Percentiles rank a stretch among this genome's conserved stretches.
phyloP scores from a whole-genome alignment of 805 yeast species.

The Babjeviella inositovora region DNA sequence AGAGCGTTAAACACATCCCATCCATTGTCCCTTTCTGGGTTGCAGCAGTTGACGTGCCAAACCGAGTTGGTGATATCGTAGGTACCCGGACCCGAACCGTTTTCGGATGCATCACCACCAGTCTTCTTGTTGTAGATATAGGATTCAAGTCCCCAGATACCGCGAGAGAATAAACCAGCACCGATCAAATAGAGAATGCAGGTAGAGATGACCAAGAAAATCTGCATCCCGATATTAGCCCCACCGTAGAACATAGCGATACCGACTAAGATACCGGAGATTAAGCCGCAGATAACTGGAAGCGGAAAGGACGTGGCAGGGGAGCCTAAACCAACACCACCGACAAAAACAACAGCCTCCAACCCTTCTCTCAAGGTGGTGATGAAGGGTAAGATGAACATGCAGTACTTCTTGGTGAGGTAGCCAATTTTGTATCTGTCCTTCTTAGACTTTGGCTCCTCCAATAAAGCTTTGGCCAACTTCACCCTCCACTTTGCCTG shows the following conservation, averaged over 20 bases:
- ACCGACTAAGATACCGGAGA: constrained; percentile 70
- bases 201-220: constrained; percentile 78
- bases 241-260: constrained; percentile 66
- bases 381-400: constrained; percentile 81
- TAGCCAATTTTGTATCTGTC: constrained; percentile 39
- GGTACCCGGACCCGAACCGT: constrained; percentile 91
- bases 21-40: constrained; percentile 82
- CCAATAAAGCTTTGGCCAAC: constrained; percentile 71
- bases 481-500: constrained; percentile 94
- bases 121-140: constrained; percentile 45
- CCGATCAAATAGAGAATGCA: constrained; percentile 78
- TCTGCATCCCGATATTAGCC: constrained; percentile 65
- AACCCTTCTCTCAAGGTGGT: constrained; percentile 94
- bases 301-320: constrained; percentile 73
- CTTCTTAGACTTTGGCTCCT: constrained; percentile 28
- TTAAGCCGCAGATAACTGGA: constrained; percentile 79
- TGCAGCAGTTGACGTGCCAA: constrained; percentile 97
- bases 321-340: constrained; percentile 74
- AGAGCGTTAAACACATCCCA: constrained; percentile 95
- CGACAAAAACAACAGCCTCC: constrained; percentile 91
- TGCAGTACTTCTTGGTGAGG: constrained; percentile 57
- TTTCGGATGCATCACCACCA: constrained; percentile 93
- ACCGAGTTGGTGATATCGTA: constrained; percentile 68
- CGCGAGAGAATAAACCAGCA: constrained; percentile 88
- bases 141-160: constrained; percentile 78